These are phyloP conservation scores for Talaromyces marneffei DNA, from an alignment of 2,329 filamentous ascomycete genomes.

Conservation along the genomic window DNA sequence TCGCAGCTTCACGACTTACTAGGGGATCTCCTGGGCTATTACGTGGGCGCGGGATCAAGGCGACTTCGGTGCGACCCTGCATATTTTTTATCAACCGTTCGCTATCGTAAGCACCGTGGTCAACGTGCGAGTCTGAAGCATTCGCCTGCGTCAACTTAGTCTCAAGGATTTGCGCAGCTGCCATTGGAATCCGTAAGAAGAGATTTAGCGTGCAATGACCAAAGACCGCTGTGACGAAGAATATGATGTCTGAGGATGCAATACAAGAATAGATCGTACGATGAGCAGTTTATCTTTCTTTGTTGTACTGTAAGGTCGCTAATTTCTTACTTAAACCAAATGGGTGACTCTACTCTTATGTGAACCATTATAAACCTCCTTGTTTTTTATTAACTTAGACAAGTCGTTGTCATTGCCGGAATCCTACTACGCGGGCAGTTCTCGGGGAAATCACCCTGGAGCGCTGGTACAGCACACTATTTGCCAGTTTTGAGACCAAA, in stretches of 20 bases:
- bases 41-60: neutral
- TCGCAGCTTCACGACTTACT: neutral
- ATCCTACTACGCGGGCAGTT: no score
- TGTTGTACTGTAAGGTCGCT: no score
- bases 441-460: no score
- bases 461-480: no score
- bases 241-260: neutral
- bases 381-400: no score
- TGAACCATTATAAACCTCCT: no score
- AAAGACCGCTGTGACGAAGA: neutral
- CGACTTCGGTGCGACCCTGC: neutral
- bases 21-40: neutral
- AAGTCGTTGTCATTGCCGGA: no score
- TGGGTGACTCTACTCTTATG: no score
- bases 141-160: neutral
- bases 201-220: neutral
- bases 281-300: no score
- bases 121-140: neutral
- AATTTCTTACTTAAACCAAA: no score
- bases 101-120: neutral
- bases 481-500: no score
- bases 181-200: neutral
- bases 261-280: no score
- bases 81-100: neutral
- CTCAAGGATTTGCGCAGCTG: neutral